Conservation (phyloP, 352 stramenopile genomes). For the Plasmopara viticola region DNA sequence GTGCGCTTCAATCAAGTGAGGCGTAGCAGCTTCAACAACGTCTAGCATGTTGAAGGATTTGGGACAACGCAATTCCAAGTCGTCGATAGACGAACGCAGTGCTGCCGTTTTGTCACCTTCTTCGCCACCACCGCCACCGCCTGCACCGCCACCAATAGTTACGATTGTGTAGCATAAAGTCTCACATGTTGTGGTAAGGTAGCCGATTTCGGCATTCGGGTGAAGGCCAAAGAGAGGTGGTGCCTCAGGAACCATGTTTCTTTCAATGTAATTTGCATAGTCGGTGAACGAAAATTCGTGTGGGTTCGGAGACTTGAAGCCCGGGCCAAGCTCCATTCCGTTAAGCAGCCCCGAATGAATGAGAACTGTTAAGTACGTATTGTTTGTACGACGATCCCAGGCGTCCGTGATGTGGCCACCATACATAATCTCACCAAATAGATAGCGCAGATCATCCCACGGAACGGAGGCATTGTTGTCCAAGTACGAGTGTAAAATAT, state of each 20-base stretch:
- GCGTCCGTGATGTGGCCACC: conserved; percentile 94
- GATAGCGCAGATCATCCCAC: conserved; percentile 94
- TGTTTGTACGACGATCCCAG: conserved; percentile 94
- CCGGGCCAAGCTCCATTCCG: conserved; percentile 90
- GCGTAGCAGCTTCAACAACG: conserved; percentile 81
- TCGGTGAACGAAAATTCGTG: conserved; percentile 76
- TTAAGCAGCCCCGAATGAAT: conserved; percentile 83
- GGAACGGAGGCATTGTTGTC: conserved; percentile 89
- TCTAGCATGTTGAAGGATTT: conserved; percentile 91
- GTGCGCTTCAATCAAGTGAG: conserved; percentile 83
- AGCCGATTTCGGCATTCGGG: conserved; percentile 94
- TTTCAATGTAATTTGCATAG: conserved; percentile 90
- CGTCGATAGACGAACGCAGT: conserved; percentile 85
- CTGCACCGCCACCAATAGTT: conserved; percentile 78
- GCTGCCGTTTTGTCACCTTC: conserved; percentile 63
- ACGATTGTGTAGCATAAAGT: conserved; percentile 92
- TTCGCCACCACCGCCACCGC: conserved; percentile 22
- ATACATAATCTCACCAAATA: conserved; percentile 97
- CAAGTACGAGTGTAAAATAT: conserved; percentile 91
- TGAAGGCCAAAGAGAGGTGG: conserved; percentile 92
- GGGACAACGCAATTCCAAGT: conserved; percentile 87
- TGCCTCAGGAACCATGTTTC: conserved; percentile 89
- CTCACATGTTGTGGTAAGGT: conserved; percentile 90
- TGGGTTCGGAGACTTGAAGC: conserved; percentile 90
- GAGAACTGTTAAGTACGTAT: conserved; percentile 90